Evolutionary conservation across 1,284 basidiomycete species (phyloP).

Genomic region (Marasmius sp.): DNA sequence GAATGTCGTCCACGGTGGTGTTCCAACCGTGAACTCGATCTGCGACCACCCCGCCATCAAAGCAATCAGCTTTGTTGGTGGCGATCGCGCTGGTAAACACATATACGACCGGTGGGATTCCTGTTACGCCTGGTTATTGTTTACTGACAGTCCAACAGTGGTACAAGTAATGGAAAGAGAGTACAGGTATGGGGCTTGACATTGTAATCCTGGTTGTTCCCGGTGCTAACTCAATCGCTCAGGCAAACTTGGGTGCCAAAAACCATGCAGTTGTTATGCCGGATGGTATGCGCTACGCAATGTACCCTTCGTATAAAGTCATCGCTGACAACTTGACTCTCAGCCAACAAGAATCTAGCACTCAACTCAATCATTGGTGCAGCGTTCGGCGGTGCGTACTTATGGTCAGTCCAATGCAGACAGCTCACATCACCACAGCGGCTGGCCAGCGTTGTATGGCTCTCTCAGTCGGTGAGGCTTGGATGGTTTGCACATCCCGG

Average conservation of each 20-base stretch:
- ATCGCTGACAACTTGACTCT: not conserved
- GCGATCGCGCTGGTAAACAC: constrained; percentile 90
- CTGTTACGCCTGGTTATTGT: not conserved
- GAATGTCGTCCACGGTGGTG: constrained; percentile 88
- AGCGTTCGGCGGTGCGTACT: constrained; percentile 82
- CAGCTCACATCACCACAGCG: constrained; percentile 50
- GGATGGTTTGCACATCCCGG: not conserved
- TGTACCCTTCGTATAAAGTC: constrained; percentile 3
- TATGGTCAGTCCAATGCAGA: constrained; percentile 9
- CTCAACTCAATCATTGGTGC: constrained; percentile 94
- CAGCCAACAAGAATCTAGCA: constrained; percentile 92
- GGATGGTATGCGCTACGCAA: constrained; percentile 66
- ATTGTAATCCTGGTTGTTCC: not conserved
- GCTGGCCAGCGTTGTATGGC: constrained; percentile 98
- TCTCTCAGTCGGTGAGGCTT: constrained; percentile 74
- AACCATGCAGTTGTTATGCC: constrained; percentile 96
- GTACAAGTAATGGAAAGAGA: constrained; percentile 85
- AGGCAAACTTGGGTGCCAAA: constrained; percentile 95
- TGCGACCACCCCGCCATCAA: constrained; percentile 91
- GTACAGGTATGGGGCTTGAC: constrained; percentile 60
- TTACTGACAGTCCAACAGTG: constrained; percentile 42
- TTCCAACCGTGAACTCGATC: constrained; percentile 90
- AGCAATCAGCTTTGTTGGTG: constrained; percentile 97
- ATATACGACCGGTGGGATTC: constrained; percentile 80
- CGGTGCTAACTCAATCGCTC: constrained; percentile 13